A percentile compares a stretch with the other conserved stretches of the same genome.
These are phyloP conservation scores for Yueomyces sp. DNA, from an alignment of 1,139 yeast species.

Conservation along the genomic window DNA sequence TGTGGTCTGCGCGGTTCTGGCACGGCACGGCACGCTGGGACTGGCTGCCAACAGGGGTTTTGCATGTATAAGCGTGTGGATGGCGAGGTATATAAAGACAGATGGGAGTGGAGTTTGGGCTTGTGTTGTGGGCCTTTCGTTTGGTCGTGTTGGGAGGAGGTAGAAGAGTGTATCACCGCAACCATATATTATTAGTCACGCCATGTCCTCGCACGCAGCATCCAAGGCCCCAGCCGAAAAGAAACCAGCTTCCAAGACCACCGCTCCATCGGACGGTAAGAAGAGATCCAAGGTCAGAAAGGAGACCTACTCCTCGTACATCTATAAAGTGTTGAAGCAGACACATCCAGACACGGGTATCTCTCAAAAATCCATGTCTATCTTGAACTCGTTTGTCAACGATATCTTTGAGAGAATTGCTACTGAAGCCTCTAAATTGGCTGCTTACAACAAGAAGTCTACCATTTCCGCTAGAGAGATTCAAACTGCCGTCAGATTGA, in stretches of 20 bases:
- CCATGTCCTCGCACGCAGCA: constrained; percentile 37
- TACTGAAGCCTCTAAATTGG: constrained; percentile 96
- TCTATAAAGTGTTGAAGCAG: constrained; percentile 96
- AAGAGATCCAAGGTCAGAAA: constrained; percentile 96
- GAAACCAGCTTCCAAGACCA: constrained; percentile 92
- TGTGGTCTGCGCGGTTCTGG: constrained; percentile 3
- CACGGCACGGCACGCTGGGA: constrained; percentile 1
- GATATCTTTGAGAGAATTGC: constrained; percentile 95
- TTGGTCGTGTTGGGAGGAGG: too few relatives aligned
- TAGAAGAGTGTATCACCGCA: too few relatives aligned
- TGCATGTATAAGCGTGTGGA: not conserved
- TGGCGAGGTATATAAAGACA: not conserved
- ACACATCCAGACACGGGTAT: constrained; percentile 99
- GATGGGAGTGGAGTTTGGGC: not conserved
- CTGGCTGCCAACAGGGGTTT: not conserved
- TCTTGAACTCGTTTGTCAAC: constrained; percentile 97
- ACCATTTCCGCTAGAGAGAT: constrained; percentile 98
- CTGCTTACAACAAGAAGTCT: constrained; percentile 98
- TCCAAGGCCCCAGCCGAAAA: constrained; percentile 98
- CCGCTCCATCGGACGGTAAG: constrained; percentile 56
- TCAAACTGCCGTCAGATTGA: constrained; percentile 97
- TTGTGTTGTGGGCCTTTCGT: too few relatives aligned
- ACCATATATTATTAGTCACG: too few relatives aligned
- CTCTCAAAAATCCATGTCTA: constrained; percentile 98
- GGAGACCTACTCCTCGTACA: constrained; percentile 97